phyloP scores from a whole-genome alignment of 2,329 filamentous ascomycete species.

The Colletotrichum magnum region DNA sequence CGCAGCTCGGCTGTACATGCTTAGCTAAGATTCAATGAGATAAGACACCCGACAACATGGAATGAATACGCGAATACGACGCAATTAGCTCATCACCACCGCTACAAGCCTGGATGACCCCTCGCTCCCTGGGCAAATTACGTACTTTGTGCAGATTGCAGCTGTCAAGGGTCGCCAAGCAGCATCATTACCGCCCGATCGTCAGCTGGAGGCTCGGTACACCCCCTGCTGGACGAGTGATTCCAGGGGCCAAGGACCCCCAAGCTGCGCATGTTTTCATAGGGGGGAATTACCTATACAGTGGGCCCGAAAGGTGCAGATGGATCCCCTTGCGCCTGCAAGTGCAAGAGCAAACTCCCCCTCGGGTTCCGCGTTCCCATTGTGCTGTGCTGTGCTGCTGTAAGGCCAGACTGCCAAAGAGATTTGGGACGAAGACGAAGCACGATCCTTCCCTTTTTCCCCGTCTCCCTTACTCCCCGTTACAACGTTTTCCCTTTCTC shows the following conservation, averaged over 20 bases:
- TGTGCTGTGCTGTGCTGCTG: not conserved
- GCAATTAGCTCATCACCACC: no score
- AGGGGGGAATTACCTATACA: slow-evolving; percentile 27
- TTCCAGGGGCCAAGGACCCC: slow-evolving; percentile 26
- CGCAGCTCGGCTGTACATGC: not conserved
- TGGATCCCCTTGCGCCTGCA: not conserved
- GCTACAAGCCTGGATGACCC: slow-evolving; percentile 2
- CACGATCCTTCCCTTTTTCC: slow-evolving; percentile 14
- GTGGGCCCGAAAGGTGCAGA: slow-evolving; percentile 5
- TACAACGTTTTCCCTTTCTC: not conserved
- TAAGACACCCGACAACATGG: slow-evolving; percentile 15
- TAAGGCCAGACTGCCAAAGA: not conserved
- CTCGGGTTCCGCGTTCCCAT: slow-evolving; percentile 16
- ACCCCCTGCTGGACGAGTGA: slow-evolving; percentile 22
- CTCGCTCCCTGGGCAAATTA: slow-evolving; percentile 26
- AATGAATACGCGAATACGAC: not conserved
- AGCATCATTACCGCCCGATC: slow-evolving; percentile 5
- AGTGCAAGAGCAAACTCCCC: slow-evolving; percentile 1
- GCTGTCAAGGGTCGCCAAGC: slow-evolving; percentile 25
- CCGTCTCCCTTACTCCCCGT: not conserved
- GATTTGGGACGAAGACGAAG: slow-evolving; percentile 35
- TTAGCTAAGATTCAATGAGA: not conserved
- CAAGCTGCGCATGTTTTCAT: slow-evolving; percentile 36
- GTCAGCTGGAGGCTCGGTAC: not conserved
- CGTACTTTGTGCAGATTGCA: slow-evolving; percentile 22